Conservation (phyloP, 2,329 filamentous ascomycete species). For the Alternaria sp. region DNA sequence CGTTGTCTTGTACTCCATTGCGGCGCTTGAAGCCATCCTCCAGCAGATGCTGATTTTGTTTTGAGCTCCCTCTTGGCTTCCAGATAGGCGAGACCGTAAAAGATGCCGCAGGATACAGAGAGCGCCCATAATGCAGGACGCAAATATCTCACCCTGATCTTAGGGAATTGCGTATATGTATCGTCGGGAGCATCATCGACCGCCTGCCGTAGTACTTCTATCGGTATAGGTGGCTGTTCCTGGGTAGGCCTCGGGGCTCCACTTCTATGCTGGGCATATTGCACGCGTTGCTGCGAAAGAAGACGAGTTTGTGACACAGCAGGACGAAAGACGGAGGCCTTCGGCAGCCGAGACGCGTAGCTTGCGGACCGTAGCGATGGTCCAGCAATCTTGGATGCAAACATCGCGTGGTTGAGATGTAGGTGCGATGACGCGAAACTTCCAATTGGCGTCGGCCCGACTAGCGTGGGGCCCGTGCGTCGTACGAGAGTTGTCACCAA, state of each 20-base stretch:
- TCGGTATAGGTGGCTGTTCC: slow-evolving; percentile 15
- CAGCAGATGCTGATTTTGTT: slow-evolving; percentile 15
- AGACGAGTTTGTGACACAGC: slow-evolving; percentile 8
- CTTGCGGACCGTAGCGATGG: slow-evolving; percentile 14
- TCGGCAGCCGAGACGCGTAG: slow-evolving; percentile 4
- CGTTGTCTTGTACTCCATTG: slow-evolving; percentile 28
- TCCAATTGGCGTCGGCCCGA: slow-evolving; percentile 21
- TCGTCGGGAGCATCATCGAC: not conserved
- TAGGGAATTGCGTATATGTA: slow-evolving; percentile 17
- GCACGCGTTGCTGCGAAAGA: slow-evolving; percentile 13
- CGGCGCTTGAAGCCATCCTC: slow-evolving; percentile 29
- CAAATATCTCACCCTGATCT: slow-evolving; percentile 35
- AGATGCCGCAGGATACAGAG: slow-evolving; percentile 40
- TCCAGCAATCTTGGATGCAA: slow-evolving; percentile 10
- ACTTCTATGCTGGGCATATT: slow-evolving; percentile 14
- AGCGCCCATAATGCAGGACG: slow-evolving; percentile 44
- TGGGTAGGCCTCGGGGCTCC: slow-evolving; percentile 11
- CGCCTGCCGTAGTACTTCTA: slow-evolving; percentile 9
- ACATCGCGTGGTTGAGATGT: slow-evolving; percentile 21
- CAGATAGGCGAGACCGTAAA: slow-evolving; percentile 39
- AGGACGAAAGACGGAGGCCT: slow-evolving; percentile 1
- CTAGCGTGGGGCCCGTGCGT: slow-evolving; percentile 16
- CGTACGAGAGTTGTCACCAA: slow-evolving; percentile 3
- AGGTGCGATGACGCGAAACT: slow-evolving; percentile 18
- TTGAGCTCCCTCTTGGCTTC: slow-evolving; percentile 41